These are phyloP conservation scores for Oryza nivara DNA, from an alignment of 176 grass and related monocot genomes.

Conservation along the genomic window DNA sequence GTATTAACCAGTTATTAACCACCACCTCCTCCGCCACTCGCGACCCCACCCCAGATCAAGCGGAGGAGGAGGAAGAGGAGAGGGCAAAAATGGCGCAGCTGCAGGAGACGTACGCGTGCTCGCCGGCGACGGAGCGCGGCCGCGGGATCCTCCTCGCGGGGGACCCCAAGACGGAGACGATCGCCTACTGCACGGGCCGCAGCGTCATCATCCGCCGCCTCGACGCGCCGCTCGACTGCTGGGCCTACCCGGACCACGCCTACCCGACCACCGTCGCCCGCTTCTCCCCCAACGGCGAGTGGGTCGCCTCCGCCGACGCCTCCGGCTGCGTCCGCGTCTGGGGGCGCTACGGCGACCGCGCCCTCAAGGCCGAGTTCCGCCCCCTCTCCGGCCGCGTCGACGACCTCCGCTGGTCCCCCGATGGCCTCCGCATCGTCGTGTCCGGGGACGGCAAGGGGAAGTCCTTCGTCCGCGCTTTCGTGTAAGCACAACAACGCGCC, in stretches of 20 bases:
- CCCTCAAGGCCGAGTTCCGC: constrained; percentile 92
- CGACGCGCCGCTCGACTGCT: constrained; percentile 64
- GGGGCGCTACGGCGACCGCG: constrained; percentile 89
- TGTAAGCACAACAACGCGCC: constrained; percentile 46
- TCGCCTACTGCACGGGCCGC: constrained; percentile 81
- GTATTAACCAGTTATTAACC: constrained; percentile 1
- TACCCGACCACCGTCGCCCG: constrained; percentile 87
- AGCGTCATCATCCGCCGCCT: constrained; percentile 91
- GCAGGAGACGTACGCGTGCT: constrained; percentile 91
- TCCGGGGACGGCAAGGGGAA: constrained; percentile 93
- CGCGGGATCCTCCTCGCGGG: constrained; percentile 84
- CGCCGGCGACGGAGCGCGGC: constrained; percentile 90
- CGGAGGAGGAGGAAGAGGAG: neutral
- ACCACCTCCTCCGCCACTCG: constrained; percentile 14
- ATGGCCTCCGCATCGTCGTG: constrained; percentile 86
- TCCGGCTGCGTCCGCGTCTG: constrained; percentile 83
- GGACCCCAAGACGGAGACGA: constrained; percentile 66
- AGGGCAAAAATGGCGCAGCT: constrained; percentile 59
- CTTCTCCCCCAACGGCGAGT: constrained; percentile 96
- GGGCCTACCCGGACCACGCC: constrained; percentile 83
- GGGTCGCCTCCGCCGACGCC: constrained; percentile 90
- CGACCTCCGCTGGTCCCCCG: constrained; percentile 95
- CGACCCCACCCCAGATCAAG: constrained; percentile 33
- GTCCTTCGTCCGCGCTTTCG: constrained; percentile 86
- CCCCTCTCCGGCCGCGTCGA: constrained; percentile 87